phyloP scores from a whole-genome alignment of 192 early-diverging fungal genomes.

The Coemansia sp. region DNA sequence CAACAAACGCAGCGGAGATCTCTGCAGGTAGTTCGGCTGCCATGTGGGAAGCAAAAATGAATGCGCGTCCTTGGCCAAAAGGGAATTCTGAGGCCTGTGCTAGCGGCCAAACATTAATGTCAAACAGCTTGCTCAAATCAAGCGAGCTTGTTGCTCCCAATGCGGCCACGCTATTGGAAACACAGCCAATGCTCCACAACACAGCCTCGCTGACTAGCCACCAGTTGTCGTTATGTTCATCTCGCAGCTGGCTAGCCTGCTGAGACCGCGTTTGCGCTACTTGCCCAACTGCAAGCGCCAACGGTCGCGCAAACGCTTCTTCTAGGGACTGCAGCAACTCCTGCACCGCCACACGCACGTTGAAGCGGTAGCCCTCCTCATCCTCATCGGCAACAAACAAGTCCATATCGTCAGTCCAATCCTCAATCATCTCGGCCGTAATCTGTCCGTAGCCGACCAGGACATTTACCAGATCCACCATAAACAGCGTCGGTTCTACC shows the following conservation, averaged over 20 bases:
- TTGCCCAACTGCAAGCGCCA: slow-evolving; percentile 54
- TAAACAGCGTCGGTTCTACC: slow-evolving; percentile 42
- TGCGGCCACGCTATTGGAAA: slow-evolving; percentile 55
- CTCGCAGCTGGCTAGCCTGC: slow-evolving; percentile 56
- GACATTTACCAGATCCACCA: slow-evolving; percentile 58
- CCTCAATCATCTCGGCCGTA: slow-evolving; percentile 71
- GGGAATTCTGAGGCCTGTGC: slow-evolving; percentile 59
- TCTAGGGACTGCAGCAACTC: slow-evolving; percentile 67
- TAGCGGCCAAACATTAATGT: slow-evolving; percentile 72
- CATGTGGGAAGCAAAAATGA: slow-evolving; percentile 85
- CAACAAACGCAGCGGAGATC: slow-evolving; percentile 69
- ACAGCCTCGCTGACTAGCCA: slow-evolving; percentile 88
- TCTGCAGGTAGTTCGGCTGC: slow-evolving; percentile 65
- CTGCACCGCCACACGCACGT: slow-evolving; percentile 77
- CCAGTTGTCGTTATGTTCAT: slow-evolving; percentile 57
- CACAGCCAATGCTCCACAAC: slow-evolving; percentile 71
- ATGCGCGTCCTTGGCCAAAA: slow-evolving; percentile 85
- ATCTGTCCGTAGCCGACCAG: slow-evolving; percentile 77
- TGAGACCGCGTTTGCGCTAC: slow-evolving; percentile 53
- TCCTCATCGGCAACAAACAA: slow-evolving; percentile 90
- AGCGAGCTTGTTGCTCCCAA: slow-evolving; percentile 54
- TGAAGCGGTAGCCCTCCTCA: slow-evolving; percentile 83
- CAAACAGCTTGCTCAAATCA: slow-evolving; percentile 76
- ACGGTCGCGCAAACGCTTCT: slow-evolving; percentile 49
- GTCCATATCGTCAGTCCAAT: slow-evolving; percentile 81